Evolutionary conservation across 345 rosid genomes (phyloP).

Genomic region (Trapa incisa): DNA sequence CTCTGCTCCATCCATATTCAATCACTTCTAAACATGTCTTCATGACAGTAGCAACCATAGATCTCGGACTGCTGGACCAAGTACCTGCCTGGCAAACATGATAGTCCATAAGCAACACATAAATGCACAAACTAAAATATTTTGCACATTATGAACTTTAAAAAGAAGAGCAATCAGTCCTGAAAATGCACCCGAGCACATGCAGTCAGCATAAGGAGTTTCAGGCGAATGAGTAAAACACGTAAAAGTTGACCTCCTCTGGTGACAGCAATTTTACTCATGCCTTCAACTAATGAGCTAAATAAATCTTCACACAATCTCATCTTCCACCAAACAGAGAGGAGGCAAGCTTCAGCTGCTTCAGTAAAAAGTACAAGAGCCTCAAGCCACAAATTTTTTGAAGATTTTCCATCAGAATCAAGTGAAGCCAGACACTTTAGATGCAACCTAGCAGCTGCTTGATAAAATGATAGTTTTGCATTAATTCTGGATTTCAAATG

Average conservation of each 20-base stretch:
- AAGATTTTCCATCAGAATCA: slow-evolving; percentile 73
- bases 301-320: slow-evolving; percentile 86
- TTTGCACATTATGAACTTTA: no score
- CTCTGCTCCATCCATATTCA: slow-evolving; percentile 88
- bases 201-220: slow-evolving; percentile 71
- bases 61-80: slow-evolving; percentile 64
- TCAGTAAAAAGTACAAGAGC: slow-evolving; percentile 69
- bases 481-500: slow-evolving; percentile 68
- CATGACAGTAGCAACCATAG: slow-evolving; percentile 75
- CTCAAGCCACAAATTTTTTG: slow-evolving; percentile 83
- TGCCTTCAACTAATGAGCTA: slow-evolving; percentile 66
- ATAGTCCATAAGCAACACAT: neutral
- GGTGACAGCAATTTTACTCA: slow-evolving; percentile 69
- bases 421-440: slow-evolving; percentile 60
- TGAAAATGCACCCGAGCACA: slow-evolving; percentile 63
- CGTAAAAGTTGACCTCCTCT: slow-evolving; percentile 96
- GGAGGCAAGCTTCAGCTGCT: slow-evolving; percentile 86
- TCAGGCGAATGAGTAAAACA: slow-evolving; percentile 85
- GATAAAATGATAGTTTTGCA: slow-evolving; percentile 74
- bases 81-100: slow-evolving; percentile 61
- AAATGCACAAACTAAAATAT: no score
- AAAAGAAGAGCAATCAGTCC: neutral
- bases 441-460: slow-evolving; percentile 70
- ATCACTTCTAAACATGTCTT: slow-evolving; percentile 75
- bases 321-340: slow-evolving; percentile 89